phyloP scores from a whole-genome alignment of 495 filamentous ascomycete species.

The Penicillium steckii region DNA sequence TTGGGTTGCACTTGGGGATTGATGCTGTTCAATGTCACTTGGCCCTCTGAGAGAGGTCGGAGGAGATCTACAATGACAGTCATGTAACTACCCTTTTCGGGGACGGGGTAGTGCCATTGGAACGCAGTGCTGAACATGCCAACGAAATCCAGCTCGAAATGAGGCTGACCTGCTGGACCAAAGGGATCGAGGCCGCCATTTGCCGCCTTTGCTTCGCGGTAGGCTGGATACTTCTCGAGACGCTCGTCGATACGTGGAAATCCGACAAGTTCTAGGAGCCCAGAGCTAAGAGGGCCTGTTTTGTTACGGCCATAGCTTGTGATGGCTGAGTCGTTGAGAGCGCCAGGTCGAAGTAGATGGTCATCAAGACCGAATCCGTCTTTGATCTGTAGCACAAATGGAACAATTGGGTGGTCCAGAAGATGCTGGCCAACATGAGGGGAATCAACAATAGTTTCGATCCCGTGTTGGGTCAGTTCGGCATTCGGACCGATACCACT shows the following conservation, averaged over 20 bases:
- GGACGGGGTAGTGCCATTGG: slow-evolving; percentile 61
- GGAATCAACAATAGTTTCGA: slow-evolving; percentile 45
- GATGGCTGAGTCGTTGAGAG: slow-evolving; percentile 42
- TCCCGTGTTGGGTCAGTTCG: slow-evolving; percentile 49
- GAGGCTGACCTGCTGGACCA: slow-evolving; percentile 57
- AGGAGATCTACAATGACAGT: slow-evolving; percentile 63
- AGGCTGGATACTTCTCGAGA: slow-evolving; percentile 47
- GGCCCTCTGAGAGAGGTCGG: slow-evolving; percentile 50
- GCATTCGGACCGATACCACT: slow-evolving; percentile 41
- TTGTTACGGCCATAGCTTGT: slow-evolving; percentile 46
- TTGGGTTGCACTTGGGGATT: slow-evolving; percentile 52
- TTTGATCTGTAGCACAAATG: slow-evolving; percentile 55
- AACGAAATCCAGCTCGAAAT: slow-evolving; percentile 67
- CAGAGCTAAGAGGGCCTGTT: slow-evolving; percentile 49
- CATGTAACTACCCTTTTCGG: slow-evolving; percentile 45
- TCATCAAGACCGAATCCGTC: slow-evolving; percentile 55
- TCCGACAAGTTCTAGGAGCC: slow-evolving; percentile 55
- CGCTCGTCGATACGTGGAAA: slow-evolving; percentile 56
- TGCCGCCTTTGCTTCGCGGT: slow-evolving; percentile 44
- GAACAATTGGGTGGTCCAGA: slow-evolving; percentile 55
- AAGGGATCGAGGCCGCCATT: slow-evolving; percentile 58
- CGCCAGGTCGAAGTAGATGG: slow-evolving; percentile 50
- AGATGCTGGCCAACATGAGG: slow-evolving; percentile 58
- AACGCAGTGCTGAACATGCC: slow-evolving; percentile 59
- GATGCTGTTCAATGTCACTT: slow-evolving; percentile 52